phyloP scores from a whole-genome alignment of 2,329 filamentous ascomycete genomes.

The Calonectria pteridis region DNA sequence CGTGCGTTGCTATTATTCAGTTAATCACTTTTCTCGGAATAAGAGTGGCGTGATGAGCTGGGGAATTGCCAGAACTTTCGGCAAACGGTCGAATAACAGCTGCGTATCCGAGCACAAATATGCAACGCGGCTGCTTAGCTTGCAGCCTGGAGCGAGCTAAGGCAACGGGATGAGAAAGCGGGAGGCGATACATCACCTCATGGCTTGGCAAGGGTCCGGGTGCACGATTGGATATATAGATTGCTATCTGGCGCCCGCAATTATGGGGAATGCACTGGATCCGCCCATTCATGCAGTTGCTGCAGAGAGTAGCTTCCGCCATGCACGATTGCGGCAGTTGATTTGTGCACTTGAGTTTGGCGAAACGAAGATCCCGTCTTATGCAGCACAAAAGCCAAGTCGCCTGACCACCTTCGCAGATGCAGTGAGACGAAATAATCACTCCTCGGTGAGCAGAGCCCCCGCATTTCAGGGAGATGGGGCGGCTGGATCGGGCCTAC shows the following conservation, averaged over 20 bases:
- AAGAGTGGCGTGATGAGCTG: not conserved
- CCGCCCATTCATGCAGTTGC: not conserved
- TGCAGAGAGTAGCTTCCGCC: not conserved
- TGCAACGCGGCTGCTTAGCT: not conserved
- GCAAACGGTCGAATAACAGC: not conserved
- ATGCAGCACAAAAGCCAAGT: too few species aligned
- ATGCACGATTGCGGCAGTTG: not conserved
- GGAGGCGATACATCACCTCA: not conserved
- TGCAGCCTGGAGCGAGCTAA: not conserved
- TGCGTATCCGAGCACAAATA: not conserved
- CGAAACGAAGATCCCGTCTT: not conserved
- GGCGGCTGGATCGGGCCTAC: not conserved
- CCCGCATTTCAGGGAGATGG: not conserved
- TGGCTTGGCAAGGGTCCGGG: not conserved
- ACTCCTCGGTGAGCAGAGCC: not conserved
- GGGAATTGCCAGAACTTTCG: not conserved
- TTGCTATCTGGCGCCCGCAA: not conserved
- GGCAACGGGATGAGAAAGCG: not conserved
- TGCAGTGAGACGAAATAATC: not conserved
- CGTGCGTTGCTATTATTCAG: too few species aligned
- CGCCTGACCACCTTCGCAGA: not conserved
- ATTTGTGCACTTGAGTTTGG: not conserved
- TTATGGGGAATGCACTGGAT: not conserved
- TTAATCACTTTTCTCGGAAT: not conserved
- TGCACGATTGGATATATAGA: not conserved